These are phyloP conservation scores for Ophiocordyceps camponoti-floridani DNA, from an alignment of 2,329 filamentous ascomycete genomes.

Conservation along the genomic window DNA sequence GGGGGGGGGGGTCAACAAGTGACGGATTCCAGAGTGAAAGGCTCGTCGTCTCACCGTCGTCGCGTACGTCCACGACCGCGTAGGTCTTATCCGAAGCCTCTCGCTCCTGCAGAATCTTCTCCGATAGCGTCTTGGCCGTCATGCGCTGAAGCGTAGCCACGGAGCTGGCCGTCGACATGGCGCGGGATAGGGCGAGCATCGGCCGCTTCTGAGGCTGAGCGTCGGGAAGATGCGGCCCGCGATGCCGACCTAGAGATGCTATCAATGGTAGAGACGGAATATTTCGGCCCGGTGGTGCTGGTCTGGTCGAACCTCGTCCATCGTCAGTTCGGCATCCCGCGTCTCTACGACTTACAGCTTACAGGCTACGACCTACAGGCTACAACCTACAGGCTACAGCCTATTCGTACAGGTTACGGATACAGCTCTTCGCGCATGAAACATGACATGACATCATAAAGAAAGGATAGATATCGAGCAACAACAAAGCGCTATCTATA, in stretches of 20 bases:
- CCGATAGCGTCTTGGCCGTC: constrained; percentile 47
- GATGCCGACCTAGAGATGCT: background rate
- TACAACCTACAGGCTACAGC: too few relatives aligned
- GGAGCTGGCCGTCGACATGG: constrained; percentile 23
- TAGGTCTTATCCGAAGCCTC: constrained; percentile 26
- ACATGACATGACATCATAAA: too few relatives aligned
- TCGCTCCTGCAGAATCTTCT: constrained; percentile 37
- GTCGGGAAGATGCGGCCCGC: background rate
- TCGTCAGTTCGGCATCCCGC: too few relatives aligned
- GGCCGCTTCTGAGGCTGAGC: background rate
- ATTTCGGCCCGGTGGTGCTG: background rate
- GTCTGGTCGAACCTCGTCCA: too few relatives aligned
- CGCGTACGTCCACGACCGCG: constrained; percentile 77
- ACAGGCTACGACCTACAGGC: too few relatives aligned
- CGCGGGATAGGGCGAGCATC: constrained; percentile 1
- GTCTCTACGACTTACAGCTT: too few relatives aligned
- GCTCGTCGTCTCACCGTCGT: constrained; percentile 38
- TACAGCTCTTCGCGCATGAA: too few relatives aligned
- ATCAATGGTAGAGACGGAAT: background rate
- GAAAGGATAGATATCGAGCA: too few relatives aligned
- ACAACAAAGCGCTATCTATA: too few relatives aligned
- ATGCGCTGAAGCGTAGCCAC: constrained; percentile 50
- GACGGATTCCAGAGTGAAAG: too few relatives aligned
- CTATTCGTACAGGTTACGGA: too few relatives aligned
- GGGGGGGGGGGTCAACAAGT: background rate